Evolutionary conservation across 163 green algal genomes (phyloP), one percentile per base, ranked within the genome.

Genomic region (Chlamydomonas reinhardtii): DNA sequence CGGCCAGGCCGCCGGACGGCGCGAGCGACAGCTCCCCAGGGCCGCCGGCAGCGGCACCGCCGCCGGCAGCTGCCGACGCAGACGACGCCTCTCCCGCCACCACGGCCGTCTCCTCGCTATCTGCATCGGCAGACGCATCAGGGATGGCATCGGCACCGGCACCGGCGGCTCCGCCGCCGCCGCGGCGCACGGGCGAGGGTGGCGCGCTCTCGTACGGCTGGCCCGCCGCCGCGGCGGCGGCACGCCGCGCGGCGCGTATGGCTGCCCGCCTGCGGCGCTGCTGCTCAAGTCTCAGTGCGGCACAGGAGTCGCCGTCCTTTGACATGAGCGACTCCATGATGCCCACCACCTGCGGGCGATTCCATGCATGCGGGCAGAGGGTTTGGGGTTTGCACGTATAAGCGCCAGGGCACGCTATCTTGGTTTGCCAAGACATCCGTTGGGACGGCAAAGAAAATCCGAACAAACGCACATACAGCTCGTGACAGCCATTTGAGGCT

Each of bases 251-350:
- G 5, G 79, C 79, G 2, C 52, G 68, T 20, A 32, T 54, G 6
- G 52, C 79, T 4, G 27, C 31, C 52, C 27, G 64, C 68, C 62
- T 77, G 48, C 79, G 79, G 8, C 15, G 12, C 39, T 77, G 29
- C 79, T 85, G 79, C 79, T 85, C 79, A 52, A 85, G 35, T 16
- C 79, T 24, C 68, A 85, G 54, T 34, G 69, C 34, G 37, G 31
- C 37, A 54, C 79, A 85, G 52, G 68, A 65, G 14, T 85, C 79
- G 52, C 69, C 77, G 70, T 85, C 79, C 35, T 52, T 52, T 19
- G 52, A 24, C 79, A 85, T 85, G 2, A 85, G 69, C 31, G 72
- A 73, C 54, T 85, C 79, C 79, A 85, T 78, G 24, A 62, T 35
- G 25, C 52, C 31, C 79, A 85, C 61, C 32, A 85, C 27, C 20